Conservation (phyloP, 352 stramenopile genomes). For the Globisporangium irregulare region DNA sequence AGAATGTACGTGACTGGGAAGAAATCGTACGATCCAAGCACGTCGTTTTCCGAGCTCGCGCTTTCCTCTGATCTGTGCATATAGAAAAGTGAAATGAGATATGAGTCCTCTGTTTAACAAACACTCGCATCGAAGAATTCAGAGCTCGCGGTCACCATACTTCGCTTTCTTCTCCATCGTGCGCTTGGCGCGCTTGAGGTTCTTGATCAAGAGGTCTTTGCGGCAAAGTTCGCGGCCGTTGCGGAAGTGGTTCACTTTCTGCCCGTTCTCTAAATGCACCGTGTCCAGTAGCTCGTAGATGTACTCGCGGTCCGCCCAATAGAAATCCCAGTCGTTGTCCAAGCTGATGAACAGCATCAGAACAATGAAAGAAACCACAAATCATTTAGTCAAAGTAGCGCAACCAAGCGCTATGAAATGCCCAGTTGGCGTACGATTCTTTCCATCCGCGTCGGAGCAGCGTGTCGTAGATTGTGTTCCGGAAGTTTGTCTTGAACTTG, state of each 20-base stretch:
- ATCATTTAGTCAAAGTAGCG: background rate
- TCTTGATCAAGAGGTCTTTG: slow-evolving; percentile 95
- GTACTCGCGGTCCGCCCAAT: slow-evolving; percentile 89
- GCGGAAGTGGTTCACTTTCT: slow-evolving; percentile 91
- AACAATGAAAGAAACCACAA: background rate
- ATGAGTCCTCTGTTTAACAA: background rate
- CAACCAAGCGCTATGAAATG: background rate
- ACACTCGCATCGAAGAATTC: background rate
- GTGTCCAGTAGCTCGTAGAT: slow-evolving; percentile 91
- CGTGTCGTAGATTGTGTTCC: slow-evolving; percentile 92
- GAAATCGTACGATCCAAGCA: slow-evolving; percentile 82
- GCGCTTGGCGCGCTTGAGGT: slow-evolving; percentile 88
- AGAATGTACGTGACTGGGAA: slow-evolving; percentile 93
- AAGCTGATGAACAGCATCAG: slow-evolving; percentile 10
- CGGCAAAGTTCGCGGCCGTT: slow-evolving; percentile 88
- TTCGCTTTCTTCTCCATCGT: slow-evolving; percentile 81
- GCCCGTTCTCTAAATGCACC: slow-evolving; percentile 73
- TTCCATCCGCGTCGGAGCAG: slow-evolving; percentile 88
- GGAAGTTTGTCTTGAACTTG: slow-evolving; percentile 89
- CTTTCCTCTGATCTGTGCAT: slow-evolving; percentile 41
- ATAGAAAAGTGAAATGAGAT: background rate
- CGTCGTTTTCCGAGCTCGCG: slow-evolving; percentile 14
- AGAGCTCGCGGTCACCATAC: slow-evolving; percentile 16
- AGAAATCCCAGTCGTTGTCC: slow-evolving; percentile 89
- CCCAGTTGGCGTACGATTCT: slow-evolving; percentile 43